These are phyloP conservation scores for Phytopythium litorale DNA, from an alignment of 352 stramenopile species.

Conservation along the genomic window DNA sequence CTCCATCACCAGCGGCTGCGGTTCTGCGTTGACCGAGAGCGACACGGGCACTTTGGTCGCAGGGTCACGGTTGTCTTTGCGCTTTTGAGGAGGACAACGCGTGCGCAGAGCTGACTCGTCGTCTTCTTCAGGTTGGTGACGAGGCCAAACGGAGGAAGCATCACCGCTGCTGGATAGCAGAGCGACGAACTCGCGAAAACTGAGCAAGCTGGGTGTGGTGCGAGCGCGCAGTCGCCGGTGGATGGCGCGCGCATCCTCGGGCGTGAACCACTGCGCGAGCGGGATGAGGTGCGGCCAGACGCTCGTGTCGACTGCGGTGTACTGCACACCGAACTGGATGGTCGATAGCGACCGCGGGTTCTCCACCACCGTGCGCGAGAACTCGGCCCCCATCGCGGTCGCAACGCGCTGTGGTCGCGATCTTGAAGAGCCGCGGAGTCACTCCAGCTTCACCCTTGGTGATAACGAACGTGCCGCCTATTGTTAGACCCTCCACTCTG, in stretches of 20 bases:
- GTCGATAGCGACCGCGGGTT: constrained; percentile 6
- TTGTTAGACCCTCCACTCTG: not conserved
- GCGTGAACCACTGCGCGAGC: constrained; percentile 63
- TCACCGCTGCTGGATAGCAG: constrained; percentile 28
- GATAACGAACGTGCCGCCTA: not conserved
- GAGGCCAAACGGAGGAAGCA: not conserved
- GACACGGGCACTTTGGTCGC: not conserved
- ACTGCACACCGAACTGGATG: constrained; percentile 47
- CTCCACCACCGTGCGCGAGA: constrained; percentile 17
- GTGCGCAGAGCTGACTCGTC: not conserved
- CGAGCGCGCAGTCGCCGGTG: constrained; percentile 21
- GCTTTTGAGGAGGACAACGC: not conserved
- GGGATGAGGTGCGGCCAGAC: constrained; percentile 60
- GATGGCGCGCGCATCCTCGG: constrained; percentile 39
- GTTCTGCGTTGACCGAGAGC: not conserved
- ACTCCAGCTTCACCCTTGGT: not conserved
- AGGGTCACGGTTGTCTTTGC: not conserved
- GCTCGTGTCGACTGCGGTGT: constrained; percentile 40
- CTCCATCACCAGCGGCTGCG: constrained; percentile 32
- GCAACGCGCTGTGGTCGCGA: not conserved
- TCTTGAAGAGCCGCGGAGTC: constrained; percentile 13
- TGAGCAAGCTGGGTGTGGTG: constrained; percentile 31
- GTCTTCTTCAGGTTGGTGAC: not conserved
- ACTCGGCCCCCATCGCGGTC: constrained; percentile 31
- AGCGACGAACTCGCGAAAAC: constrained; percentile 39